Evolutionary conservation across 1,284 basidiomycete species (phyloP).

Genomic region (Lignosus rhinocerotis): DNA sequence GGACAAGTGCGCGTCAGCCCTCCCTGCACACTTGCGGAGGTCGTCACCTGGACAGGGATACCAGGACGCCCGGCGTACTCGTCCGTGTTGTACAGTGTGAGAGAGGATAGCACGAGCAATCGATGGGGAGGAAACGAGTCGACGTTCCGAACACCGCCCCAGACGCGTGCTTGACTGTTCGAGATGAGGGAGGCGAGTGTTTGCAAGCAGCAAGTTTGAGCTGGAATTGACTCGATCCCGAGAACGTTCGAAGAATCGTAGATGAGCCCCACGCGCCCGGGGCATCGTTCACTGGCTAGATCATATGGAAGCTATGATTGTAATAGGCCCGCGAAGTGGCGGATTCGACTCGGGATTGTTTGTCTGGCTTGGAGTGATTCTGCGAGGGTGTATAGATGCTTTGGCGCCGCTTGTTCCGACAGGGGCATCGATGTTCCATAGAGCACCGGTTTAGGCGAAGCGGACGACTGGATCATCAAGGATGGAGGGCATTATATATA

Average conservation of each 20-base stretch:
- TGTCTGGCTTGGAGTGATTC: too few species aligned
- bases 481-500: constrained; percentile 31
- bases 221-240: constrained; percentile 38
- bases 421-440: constrained; percentile 34
- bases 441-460: constrained; percentile 30
- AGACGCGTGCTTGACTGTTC: constrained; percentile 10
- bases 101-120: constrained; percentile 24
- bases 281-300: constrained; percentile 27
- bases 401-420: constrained; percentile 1
- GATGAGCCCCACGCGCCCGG: constrained; percentile 35
- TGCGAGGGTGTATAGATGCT: too few species aligned
- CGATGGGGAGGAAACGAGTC: constrained; percentile 18
- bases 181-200: constrained; percentile 30
- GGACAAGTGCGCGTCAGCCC: constrained; percentile 17
- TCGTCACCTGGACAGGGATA: constrained; percentile 38
- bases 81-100: constrained; percentile 31
- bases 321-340: constrained; percentile 41
- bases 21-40: constrained; percentile 29
- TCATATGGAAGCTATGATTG: constrained; percentile 32
- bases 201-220: constrained; percentile 19
- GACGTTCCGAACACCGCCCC: constrained; percentile 23
- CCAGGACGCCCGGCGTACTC: constrained; percentile 30
- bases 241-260: constrained; percentile 39
- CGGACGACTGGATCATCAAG: constrained; percentile 33
- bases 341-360: constrained; percentile 41